Base-by-base conservation (phyloP, 2,329 filamentous ascomycete genomes). In the Ophiobolus disseminans region DNA sequence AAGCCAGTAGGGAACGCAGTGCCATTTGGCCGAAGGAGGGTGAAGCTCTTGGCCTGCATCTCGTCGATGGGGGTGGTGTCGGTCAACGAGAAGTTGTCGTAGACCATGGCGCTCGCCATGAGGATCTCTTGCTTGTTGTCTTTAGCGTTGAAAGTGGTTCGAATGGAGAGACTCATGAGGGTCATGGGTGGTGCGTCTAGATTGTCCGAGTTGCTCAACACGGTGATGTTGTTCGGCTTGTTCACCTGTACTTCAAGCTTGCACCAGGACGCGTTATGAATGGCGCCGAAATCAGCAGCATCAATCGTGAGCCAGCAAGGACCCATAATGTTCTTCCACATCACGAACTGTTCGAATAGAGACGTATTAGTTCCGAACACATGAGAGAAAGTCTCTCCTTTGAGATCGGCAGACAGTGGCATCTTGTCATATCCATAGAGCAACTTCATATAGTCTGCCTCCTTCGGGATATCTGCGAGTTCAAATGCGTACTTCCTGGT, bases 291-390 rank as follows among this genome's bases (percentile, higher is more conserved):
- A 70, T 97, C 87, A 22, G 89, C 89, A 58, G 89, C 87, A 58
- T 91, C 83, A 45, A 99, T 94, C 68, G 88, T 92, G 36, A 99
- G 82, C 94, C 94, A 99, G 72, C 94, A 97, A 22, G 94, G 94
- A 1, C 94, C 94, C 93, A 97, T 99, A 62, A 99, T 90, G 68
- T 96, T 96, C 77, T 97, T 97, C 89, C 92, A 97, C 4, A 99
- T 81, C 16, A 99, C 94, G 68, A 99, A 99, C 63, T 99, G 94
- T 74, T 99, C 94, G 63, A 99, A 99, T 0, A 99, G 80, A 1
- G 90, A 86, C 0, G 94, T 99, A 72, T 94, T 96, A 47, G 89
- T 88, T 21, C 95, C 94, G 61, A 99, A 99, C 19, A 96, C 87
- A 58, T 90, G 90, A 1, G 93, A 97, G 69, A 93, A 99, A 0